Evolutionary conservation across 73 alveolate species (phyloP), one percentile per base, ranked within the genome.

Genomic region (Diophrys sp.): DNA sequence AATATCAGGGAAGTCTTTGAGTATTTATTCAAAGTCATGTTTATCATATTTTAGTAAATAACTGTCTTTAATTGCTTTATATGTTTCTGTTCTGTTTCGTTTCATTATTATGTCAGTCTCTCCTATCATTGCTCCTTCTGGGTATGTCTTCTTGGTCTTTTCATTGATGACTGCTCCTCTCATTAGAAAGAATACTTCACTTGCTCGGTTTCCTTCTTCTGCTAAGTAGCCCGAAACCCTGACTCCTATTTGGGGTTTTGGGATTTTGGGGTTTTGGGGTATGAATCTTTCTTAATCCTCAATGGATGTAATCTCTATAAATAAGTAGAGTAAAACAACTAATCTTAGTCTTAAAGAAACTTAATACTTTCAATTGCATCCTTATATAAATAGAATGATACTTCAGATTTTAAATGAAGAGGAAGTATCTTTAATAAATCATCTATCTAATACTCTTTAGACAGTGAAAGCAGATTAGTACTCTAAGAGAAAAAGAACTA

Each of bases 161-260:
- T 62, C 31, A 62, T 62, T 26, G 33, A n/a, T 62, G 28, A 62
- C 23, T 5, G 28, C 33, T 28, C 91, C 91, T 28, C 30, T 84
- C 71, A 31, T n/a, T 2, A 84, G 54, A 54, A 77, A 83, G 54
- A 25, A 62, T 11, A 62, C 83, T 76, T 84, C 91, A 0, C 71
- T 79, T 0, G 91, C 84, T 28, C 72, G 76, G 57, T 77, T 85
- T 23, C 87, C 91, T 55, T 67, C 74, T 75, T 75, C 71, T n/a
- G n/a, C n/a, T n/a, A n/a, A n/a, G n/a, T n/a, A n/a, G n/a, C n/a
- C n/a, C n/a, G n/a, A n/a, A 53, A 75, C 75, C 0, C 75, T n/a
- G 30, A 69, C 54, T 32, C 76, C 91, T n/a, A 74, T 75, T 54
- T 62, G 73, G 66, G 73, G 80, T 5, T 75, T 34, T 31, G 68